These are phyloP conservation scores for Daldinia decipiens DNA, from an alignment of 495 filamentous ascomycete species.

Conservation along the genomic window DNA sequence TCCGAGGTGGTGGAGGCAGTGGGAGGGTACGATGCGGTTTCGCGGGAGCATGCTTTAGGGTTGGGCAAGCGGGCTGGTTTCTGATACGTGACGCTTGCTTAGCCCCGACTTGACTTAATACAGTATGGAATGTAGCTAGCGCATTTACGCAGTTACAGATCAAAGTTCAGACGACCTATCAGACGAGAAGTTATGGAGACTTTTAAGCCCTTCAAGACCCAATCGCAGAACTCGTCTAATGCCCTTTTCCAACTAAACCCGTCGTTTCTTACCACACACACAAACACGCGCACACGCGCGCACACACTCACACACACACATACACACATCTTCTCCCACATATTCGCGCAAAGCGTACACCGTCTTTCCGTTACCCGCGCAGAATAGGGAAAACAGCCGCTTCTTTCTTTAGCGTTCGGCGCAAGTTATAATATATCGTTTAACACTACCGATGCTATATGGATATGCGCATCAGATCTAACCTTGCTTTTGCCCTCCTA, in stretches of 20 bases:
- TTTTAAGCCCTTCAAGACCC: constrained; percentile 2
- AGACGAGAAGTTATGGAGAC: constrained; percentile 19
- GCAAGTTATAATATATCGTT: constrained; percentile 1
- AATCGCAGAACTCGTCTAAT: constrained; percentile 15
- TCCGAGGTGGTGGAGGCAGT: constrained; percentile 3
- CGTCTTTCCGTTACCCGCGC: constrained; percentile 2
- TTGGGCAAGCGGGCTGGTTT: constrained; percentile 15
- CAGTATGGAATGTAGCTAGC: constrained; percentile 31
- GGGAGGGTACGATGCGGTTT: constrained; percentile 24
- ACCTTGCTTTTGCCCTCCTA: background rate
- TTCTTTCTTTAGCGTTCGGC: background rate
- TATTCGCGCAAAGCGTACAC: constrained; percentile 5
- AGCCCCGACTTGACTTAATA: constrained; percentile 17
- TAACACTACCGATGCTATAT: background rate
- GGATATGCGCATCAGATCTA: constrained; percentile 6
- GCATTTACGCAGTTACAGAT: constrained; percentile 10
- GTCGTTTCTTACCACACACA: constrained; percentile 2
- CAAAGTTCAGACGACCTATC: constrained; percentile 15
- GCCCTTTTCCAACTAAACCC: background rate
- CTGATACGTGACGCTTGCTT: constrained; percentile 31
- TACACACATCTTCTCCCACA: constrained; percentile 5
- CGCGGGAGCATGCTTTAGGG: constrained; percentile 23
- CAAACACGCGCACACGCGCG: background rate
- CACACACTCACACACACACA: background rate
- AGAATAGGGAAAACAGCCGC: background rate